These are phyloP conservation scores for Arthrobotrys pseudoclavata DNA, from an alignment of 2,329 filamentous ascomycete species.

Conservation along the genomic window DNA sequence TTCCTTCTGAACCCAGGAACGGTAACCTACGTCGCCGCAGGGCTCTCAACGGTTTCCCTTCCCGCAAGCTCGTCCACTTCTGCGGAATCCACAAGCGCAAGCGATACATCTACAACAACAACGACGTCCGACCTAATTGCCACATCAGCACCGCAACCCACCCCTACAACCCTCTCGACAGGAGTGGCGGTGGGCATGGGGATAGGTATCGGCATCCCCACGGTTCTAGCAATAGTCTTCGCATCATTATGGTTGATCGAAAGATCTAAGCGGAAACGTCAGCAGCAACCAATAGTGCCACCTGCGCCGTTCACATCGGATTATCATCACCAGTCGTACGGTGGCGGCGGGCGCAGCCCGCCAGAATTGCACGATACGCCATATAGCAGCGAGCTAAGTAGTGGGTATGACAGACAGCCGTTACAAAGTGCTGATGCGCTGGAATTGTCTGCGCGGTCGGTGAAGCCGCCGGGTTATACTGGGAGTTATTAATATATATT, in stretches of 20 bases:
- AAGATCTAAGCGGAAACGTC: slow-evolving; percentile 21
- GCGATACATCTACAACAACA: slow-evolving; percentile 11
- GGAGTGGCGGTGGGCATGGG: slow-evolving; percentile 41
- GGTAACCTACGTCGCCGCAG: slow-evolving; percentile 31
- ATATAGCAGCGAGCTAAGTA: slow-evolving; percentile 35
- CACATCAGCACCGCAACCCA: slow-evolving; percentile 6
- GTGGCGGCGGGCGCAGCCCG: slow-evolving; percentile 3
- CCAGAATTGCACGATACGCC: slow-evolving; percentile 26
- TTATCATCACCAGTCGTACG: neutral
- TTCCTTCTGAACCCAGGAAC: slow-evolving; percentile 46
- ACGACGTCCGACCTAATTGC: slow-evolving; percentile 10
- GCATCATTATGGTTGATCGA: slow-evolving; percentile 37
- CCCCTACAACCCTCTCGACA: slow-evolving; percentile 10
- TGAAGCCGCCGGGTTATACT: slow-evolving; percentile 35
- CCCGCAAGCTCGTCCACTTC: neutral
- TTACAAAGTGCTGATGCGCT: slow-evolving; percentile 5
- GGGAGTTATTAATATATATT: slow-evolving; percentile 11
- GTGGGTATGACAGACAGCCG: slow-evolving; percentile 8
- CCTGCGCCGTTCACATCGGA: slow-evolving; percentile 21
- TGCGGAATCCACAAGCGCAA: neutral
- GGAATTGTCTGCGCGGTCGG: slow-evolving; percentile 19
- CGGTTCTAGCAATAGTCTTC: slow-evolving; percentile 36
- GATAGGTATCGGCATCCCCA: slow-evolving; percentile 35
- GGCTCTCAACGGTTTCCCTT: slow-evolving; percentile 12
- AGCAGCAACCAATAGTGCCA: slow-evolving; percentile 28